phyloP scores from a whole-genome alignment of 2,329 filamentous ascomycete genomes.

The Metarhizium album region DNA sequence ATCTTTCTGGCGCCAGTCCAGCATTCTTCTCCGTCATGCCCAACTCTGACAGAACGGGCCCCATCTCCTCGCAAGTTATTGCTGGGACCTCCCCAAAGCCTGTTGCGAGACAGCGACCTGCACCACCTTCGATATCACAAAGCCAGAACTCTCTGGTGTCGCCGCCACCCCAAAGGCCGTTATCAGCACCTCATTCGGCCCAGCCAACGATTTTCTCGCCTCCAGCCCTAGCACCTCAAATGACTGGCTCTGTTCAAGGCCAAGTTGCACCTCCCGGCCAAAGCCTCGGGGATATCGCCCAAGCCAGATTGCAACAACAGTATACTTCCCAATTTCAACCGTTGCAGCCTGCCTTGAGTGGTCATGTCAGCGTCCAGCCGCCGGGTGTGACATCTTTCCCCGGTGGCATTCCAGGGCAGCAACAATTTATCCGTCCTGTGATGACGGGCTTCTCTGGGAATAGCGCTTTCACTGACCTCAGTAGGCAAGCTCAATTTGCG shows the following conservation, averaged over 20 bases:
- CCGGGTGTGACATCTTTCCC: conserved; percentile 29
- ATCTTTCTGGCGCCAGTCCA: conserved; percentile 44
- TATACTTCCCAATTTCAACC: conserved; percentile 38
- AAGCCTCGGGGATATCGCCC: conserved; percentile 62
- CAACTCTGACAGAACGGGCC: conserved; percentile 28
- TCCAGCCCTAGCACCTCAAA: conserved; percentile 69
- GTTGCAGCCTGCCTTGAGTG: conserved; percentile 29
- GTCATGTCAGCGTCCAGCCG: conserved; percentile 22
- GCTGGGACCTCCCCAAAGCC: conserved; percentile 16
- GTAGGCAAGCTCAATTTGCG: conserved; percentile 29
- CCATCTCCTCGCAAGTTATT: conserved; percentile 13
- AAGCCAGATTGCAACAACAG: conserved; percentile 54
- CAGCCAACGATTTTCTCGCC: conserved; percentile 63
- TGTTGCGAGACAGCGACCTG: conserved; percentile 53
- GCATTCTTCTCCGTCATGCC: conserved; percentile 41
- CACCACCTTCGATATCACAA: conserved; percentile 52
- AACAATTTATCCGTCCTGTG: conserved; percentile 36
- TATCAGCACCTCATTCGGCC: conserved; percentile 78
- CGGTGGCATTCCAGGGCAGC: conserved; percentile 16
- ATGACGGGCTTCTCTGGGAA: conserved; percentile 34
- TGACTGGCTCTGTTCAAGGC: conserved; percentile 58
- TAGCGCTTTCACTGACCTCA: conserved; percentile 29
- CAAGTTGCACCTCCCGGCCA: conserved; percentile 64
- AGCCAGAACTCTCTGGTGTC: conserved; percentile 58
- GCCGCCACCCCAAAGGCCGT: conserved; percentile 61